Evolutionary conservation across 2,329 filamentous ascomycete species (phyloP).

Genomic region (Alternaria gansuensis): DNA sequence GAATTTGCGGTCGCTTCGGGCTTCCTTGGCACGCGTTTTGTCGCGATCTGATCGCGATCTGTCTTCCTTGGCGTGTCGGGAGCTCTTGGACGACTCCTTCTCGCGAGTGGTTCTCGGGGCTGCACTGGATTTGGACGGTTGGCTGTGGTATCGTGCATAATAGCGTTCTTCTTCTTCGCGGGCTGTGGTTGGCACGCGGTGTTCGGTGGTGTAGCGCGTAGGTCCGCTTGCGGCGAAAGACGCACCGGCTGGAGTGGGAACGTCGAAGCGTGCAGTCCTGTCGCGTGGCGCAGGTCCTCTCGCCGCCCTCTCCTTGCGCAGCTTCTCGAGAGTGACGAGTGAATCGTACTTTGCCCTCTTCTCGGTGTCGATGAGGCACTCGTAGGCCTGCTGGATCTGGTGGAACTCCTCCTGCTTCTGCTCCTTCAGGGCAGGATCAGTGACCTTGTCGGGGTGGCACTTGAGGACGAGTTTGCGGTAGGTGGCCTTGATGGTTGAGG

Average conservation of each 20-base stretch:
- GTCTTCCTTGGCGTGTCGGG: constrained; percentile 47
- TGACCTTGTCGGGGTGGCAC: constrained; percentile 91
- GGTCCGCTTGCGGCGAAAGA: constrained; percentile 31
- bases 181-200: constrained; percentile 39
- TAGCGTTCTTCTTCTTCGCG: constrained; percentile 50
- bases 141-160: constrained; percentile 51
- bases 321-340: constrained; percentile 70
- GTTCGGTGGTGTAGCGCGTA: constrained; percentile 45
- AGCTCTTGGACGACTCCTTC: constrained; percentile 38
- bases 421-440: constrained; percentile 77
- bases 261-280: constrained; percentile 48
- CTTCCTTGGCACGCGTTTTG: constrained; percentile 53
- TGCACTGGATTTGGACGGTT: constrained; percentile 41
- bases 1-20: constrained; percentile 52
- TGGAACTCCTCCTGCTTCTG: constrained; percentile 89
- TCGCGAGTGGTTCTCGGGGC: constrained; percentile 41
- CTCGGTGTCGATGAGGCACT: constrained; percentile 81
- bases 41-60: constrained; percentile 53
- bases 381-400: constrained; percentile 90
- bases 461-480: constrained; percentile 88
- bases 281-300: constrained; percentile 36
- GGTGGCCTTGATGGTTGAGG: constrained; percentile 76
- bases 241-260: constrained; percentile 42
- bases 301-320: constrained; percentile 66
- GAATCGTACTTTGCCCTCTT: constrained; percentile 81